Percentiles rank a stretch among this genome's conserved stretches.
Conservation (phyloP, 2,329 filamentous ascomycete species). For the Beauveria sp. region DNA sequence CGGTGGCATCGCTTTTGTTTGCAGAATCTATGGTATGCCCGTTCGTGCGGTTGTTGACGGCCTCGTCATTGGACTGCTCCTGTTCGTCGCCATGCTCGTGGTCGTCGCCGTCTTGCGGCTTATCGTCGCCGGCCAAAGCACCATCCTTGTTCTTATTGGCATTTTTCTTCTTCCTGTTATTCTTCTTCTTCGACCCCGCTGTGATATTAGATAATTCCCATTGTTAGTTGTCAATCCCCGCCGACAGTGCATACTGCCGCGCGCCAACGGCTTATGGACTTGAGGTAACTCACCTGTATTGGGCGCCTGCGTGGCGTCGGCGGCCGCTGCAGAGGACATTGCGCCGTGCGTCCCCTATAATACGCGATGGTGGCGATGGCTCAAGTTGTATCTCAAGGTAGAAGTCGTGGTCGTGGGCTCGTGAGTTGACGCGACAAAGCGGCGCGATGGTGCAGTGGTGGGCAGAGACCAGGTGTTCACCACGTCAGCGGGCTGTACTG, state of each 20-base stretch:
- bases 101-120: conserved; percentile 24
- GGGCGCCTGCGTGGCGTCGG: conserved; percentile 27
- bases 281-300: conserved; percentile 27
- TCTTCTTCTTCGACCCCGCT: conserved; percentile 46
- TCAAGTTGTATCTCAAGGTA: conserved; percentile 15
- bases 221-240: conserved; percentile 14
- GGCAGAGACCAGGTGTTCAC: conserved; percentile 4
- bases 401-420: conserved; percentile 15
- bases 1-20: not conserved
- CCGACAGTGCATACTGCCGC: not conserved
- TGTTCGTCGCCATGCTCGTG: conserved; percentile 37
- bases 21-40: conserved; percentile 47
- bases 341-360: not conserved
- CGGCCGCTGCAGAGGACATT: conserved; percentile 33
- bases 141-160: conserved; percentile 38
- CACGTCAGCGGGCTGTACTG: not conserved
- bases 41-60: conserved; percentile 15
- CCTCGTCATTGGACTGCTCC: conserved; percentile 30
- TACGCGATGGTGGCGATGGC: not conserved
- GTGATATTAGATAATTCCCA: conserved; percentile 12
- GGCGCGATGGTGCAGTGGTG: not conserved
- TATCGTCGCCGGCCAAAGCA: conserved; percentile 25
- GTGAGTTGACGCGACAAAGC: conserved; percentile 6
- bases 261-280: not conserved
- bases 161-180: conserved; percentile 53